Percentiles rank a stretch among this genome's conserved stretches.
Evolutionary conservation across 208 protist genomes (phyloP).

Genomic region (Naegleria lovaniensis): DNA sequence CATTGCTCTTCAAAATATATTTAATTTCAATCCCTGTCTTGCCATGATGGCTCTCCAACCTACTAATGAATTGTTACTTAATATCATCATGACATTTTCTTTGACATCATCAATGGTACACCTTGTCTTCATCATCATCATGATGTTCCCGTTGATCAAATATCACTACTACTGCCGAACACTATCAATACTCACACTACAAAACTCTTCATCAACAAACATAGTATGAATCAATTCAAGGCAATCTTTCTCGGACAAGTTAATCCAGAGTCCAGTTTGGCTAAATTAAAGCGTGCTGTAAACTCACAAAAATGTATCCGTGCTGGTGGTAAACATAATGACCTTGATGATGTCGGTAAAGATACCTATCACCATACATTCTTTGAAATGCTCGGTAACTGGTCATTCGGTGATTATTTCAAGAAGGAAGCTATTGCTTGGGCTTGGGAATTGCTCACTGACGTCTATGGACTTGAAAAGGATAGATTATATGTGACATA

Average conservation of each 20-base stretch:
- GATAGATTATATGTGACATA: conserved; percentile 97
- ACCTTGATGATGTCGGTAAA: conserved; percentile 97
- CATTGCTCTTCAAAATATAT: no score
- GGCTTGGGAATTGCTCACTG: conserved; percentile 93
- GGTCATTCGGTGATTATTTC: conserved; percentile 98
- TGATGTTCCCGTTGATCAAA: not conserved
- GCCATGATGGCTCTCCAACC: no score
- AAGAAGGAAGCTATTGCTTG: conserved; percentile 93
- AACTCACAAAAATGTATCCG: conserved; percentile 99
- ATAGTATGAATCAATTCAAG: conserved; percentile 92
- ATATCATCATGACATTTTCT: no score
- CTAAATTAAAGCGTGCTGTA: conserved; percentile 79
- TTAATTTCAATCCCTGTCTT: no score
- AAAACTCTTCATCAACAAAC: not conserved
- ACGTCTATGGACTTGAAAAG: conserved; percentile 81
- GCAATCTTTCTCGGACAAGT: conserved; percentile 90
- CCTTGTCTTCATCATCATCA: no score
- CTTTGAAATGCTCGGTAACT: conserved; percentile 99
- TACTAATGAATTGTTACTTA: no score
- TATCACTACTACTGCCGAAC: not conserved
- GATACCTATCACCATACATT: conserved; percentile 99
- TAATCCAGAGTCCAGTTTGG: conserved; percentile 81
- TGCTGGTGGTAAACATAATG: conserved; percentile 98
- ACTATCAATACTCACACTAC: not conserved
- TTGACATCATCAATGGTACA: no score